Conservation (phyloP, 768 basidiomycete genomes). For the Suillus discolor region DNA sequence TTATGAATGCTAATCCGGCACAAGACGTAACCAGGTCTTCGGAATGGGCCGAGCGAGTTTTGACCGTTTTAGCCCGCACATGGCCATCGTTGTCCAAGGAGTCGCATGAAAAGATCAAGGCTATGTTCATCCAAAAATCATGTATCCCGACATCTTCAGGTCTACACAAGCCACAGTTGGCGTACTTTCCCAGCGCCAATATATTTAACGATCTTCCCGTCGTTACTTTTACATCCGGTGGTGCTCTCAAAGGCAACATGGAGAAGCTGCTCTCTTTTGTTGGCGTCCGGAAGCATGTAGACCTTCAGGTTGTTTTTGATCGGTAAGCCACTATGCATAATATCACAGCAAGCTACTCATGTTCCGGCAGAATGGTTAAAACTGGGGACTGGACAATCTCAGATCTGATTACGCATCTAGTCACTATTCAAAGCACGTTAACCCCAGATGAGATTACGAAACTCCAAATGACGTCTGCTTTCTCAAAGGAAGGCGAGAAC, state of each 20-base stretch:
- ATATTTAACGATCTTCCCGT: conserved; percentile 90
- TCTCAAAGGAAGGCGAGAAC: conserved; percentile 56
- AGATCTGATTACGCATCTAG: conserved; percentile 86
- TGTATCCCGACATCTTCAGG: conserved; percentile 61
- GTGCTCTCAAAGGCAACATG: conserved; percentile 62
- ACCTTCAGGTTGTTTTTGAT: conserved; percentile 91
- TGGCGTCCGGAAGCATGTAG: conserved; percentile 90
- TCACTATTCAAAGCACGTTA: conserved; percentile 72
- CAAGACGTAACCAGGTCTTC: conserved; percentile 68
- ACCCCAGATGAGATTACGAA: conserved; percentile 56
- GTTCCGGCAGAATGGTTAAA: conserved; percentile 69
- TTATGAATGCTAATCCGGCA: conserved; percentile 44
- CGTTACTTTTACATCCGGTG: conserved; percentile 68
- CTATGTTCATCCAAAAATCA: conserved; percentile 43
- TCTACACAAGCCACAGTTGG: conserved; percentile 66
- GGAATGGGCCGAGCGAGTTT: conserved; percentile 79
- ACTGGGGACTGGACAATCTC: conserved; percentile 89
- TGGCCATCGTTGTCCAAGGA: conserved; percentile 66
- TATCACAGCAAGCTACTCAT: neutral
- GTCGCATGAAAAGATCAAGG: conserved; percentile 44
- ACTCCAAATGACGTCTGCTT: conserved; percentile 69
- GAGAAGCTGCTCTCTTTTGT: conserved; percentile 73
- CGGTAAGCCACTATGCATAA: conserved; percentile 45
- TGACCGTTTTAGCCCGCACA: conserved; percentile 62
- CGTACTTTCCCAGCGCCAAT: conserved; percentile 85